Conservation (phyloP, 345 rosid species). For the Euclidium syriacum region DNA sequence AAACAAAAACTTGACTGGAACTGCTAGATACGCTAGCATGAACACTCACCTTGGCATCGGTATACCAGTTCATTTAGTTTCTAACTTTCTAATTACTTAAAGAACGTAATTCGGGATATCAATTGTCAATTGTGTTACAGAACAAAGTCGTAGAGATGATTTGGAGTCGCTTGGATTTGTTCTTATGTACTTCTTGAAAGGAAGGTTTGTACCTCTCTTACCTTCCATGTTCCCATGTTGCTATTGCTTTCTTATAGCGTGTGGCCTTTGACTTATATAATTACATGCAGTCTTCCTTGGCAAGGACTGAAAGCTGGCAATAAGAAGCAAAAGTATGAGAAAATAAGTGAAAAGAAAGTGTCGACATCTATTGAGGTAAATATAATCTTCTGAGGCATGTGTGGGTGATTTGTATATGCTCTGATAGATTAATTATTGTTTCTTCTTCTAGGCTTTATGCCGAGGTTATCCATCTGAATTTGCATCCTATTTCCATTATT, state of each 20-base stretch:
- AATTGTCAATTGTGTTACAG: slow-evolving; percentile 33
- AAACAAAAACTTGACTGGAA: slow-evolving; percentile 88
- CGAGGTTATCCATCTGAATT: slow-evolving; percentile 91
- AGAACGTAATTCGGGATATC: slow-evolving; percentile 1
- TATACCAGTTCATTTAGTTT: slow-evolving; percentile 22
- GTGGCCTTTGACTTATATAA: slow-evolving; percentile 3
- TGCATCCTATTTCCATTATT: slow-evolving; percentile 86
- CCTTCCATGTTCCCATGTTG: background rate
- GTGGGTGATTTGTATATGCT: background rate
- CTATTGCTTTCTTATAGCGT: background rate
- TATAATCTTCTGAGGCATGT: background rate
- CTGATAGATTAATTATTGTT: background rate
- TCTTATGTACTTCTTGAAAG: slow-evolving; percentile 83
- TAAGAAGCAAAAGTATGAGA: slow-evolving; percentile 91
- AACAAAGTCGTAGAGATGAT: slow-evolving; percentile 99
- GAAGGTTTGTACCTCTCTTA: slow-evolving; percentile 49
- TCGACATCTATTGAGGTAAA: slow-evolving; percentile 82
- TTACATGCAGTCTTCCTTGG: slow-evolving; percentile 77
- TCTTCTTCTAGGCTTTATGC: slow-evolving; percentile 53
- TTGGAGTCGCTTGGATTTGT: slow-evolving; percentile 92
- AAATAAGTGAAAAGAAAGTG: slow-evolving; percentile 85
- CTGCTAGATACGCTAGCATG: slow-evolving; percentile 96
- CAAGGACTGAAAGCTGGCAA: slow-evolving; percentile 91
- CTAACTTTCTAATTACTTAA: background rate
- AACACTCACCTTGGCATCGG: slow-evolving; percentile 96